phyloP scores from a whole-genome alignment of 352 stramenopile species.

The Globisporangium nodosum region DNA sequence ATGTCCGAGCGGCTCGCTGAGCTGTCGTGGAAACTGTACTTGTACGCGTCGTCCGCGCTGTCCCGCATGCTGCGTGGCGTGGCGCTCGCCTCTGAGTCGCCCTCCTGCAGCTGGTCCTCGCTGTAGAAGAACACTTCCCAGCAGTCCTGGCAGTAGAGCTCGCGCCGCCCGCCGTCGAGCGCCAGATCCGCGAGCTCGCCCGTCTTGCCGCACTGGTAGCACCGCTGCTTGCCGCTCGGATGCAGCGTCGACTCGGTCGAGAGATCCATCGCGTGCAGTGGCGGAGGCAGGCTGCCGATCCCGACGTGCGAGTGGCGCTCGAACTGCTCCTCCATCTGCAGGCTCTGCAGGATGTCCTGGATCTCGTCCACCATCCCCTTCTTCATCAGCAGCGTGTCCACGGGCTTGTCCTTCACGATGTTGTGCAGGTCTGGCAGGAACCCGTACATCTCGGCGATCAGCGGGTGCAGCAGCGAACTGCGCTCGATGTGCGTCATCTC shows the following conservation, averaged over 20 bases:
- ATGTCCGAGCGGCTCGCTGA: conserved; percentile 44
- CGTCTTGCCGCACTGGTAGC: conserved; percentile 47
- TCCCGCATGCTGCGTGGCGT: conserved; percentile 11
- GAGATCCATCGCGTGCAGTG: neutral
- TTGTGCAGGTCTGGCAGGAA: conserved; percentile 40
- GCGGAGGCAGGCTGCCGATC: conserved; percentile 30
- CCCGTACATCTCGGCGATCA: conserved; percentile 49
- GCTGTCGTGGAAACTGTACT: conserved; percentile 81
- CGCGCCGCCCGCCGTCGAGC: conserved; percentile 29
- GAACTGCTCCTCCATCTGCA: conserved; percentile 78
- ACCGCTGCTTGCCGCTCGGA: conserved; percentile 20
- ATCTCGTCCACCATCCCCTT: conserved; percentile 77
- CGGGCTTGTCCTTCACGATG: conserved; percentile 49
- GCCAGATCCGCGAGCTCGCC: conserved; percentile 53
- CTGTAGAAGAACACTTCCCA: conserved; percentile 74
- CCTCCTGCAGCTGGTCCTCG: conserved; percentile 29
- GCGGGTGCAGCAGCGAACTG: conserved; percentile 36
- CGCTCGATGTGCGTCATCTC: conserved; percentile 14
- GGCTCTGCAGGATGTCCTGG: conserved; percentile 66
- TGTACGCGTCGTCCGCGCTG: conserved; percentile 32
- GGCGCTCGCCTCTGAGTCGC: conserved; percentile 6
- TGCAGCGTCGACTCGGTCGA: conserved; percentile 1
- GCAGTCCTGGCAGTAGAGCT: conserved; percentile 70
- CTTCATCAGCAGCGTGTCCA: conserved; percentile 54
- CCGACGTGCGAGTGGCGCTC: conserved; percentile 66